phyloP scores from a whole-genome alignment of 2,329 filamentous ascomycete species.

The Penicillium sp. region DNA sequence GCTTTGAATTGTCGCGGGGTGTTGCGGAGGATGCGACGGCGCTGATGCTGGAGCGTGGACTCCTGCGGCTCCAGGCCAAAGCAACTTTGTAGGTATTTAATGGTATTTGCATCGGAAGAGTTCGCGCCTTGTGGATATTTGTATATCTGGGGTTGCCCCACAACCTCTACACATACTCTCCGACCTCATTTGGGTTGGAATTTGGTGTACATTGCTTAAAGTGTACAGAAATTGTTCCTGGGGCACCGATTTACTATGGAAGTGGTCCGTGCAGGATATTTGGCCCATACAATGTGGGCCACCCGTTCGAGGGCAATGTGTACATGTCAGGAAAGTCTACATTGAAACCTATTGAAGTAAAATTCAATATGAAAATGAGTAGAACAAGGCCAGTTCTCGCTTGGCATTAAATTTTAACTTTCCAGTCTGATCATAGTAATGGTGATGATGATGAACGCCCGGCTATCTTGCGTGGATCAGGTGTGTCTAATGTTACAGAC shows the following conservation, averaged over 20 bases:
- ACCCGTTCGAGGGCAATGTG: neutral
- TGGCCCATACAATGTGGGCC: slow-evolving; percentile 9
- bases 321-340: too few species aligned
- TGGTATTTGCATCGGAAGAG: neutral
- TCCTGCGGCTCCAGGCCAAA: slow-evolving; percentile 21
- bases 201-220: neutral
- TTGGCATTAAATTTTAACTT: too few species aligned
- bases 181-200: neutral
- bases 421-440: too few species aligned
- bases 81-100: slow-evolving; percentile 23
- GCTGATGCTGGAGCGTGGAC: slow-evolving; percentile 37
- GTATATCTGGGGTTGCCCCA: neutral
- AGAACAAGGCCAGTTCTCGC: too few species aligned
- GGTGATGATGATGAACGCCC: too few species aligned
- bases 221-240: neutral
- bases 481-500: too few species aligned
- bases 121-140: neutral
- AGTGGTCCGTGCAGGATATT: slow-evolving; percentile 3
- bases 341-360: too few species aligned
- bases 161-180: slow-evolving; percentile 1
- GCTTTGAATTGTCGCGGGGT: slow-evolving; percentile 63
- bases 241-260: slow-evolving; percentile 5
- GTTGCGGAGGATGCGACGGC: slow-evolving; percentile 54
- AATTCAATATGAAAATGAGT: too few species aligned
- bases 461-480: too few species aligned